Evolutionary conservation across 495 filamentous ascomycete species (phyloP), one percentile per base, ranked within the genome.

Genomic region (Penicillium waksmanii): DNA sequence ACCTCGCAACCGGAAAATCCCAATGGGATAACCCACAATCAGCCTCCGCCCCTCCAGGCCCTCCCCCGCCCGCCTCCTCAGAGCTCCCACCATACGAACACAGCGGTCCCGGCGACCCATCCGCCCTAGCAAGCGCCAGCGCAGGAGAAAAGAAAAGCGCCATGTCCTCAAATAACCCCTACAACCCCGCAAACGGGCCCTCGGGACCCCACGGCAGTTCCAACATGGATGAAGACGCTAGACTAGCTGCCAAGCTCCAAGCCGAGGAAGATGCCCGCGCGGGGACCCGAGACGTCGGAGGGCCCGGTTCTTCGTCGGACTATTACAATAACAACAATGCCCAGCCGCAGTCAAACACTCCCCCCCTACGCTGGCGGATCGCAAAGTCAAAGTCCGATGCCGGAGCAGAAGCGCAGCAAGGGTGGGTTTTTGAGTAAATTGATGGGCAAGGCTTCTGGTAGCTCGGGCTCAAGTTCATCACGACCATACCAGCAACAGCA

Each of bases 1-100:
- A 97, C 74, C 86, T 87, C 57, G 85, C 86, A 70, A 96, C 91
- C 62, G 92, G 92, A 64, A 83, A 86, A 64, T 96, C 93, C 5
- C 89, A 92, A 83, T 97, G 92, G 92, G 89, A 95, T 3, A 83
- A 77, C 48, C 92, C 92, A 25, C 87, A 85, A 40, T 75, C 79
- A 51, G 4, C 35, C 35, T 15, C 35, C 35, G 13, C 35, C 8
- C 35, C 10, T 3, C 35, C 35, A 11, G 13, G 11, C 35, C 35
- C 84, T n/a, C 80, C 79, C 21, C 71, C 78, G 31, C 62, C 66
- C 12, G 80, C 86, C 8, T 67, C 73, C 31, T 84, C 77, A 21
- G 77, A 84, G 0, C 91, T 90, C 5, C 90, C 91, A 3, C 79
- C 82, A 49, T 93, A 95, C 74, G 67, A 77, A 31, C 69, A 78